A percentile compares a stretch with the other conserved stretches of the same genome.
Evolutionary conservation across 768 basidiomycete genomes (phyloP).

Genomic region (Lentinula boryana): DNA sequence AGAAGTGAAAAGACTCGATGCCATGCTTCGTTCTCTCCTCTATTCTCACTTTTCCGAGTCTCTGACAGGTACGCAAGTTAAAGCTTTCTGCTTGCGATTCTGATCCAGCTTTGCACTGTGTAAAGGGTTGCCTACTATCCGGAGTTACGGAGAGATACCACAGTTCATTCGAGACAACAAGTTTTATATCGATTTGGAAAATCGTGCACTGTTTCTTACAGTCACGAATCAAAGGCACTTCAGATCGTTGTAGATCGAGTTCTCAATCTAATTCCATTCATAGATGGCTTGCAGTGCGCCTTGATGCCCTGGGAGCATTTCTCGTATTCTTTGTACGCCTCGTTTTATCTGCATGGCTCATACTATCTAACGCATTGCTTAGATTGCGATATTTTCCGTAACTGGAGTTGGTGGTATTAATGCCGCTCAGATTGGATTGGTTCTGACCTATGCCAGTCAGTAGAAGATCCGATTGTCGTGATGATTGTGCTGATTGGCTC

Average conservation of each 20-base stretch:
- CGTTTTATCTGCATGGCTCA: neutral
- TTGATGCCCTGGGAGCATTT: slow-evolving; percentile 63
- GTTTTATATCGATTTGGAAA: slow-evolving; percentile 66
- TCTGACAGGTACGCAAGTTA: slow-evolving; percentile 38
- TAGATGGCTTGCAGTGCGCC: slow-evolving; percentile 66
- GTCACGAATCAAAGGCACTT: slow-evolving; percentile 58
- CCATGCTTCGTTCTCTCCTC: slow-evolving; percentile 66
- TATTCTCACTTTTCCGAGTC: slow-evolving; percentile 79
- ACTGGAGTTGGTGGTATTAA: slow-evolving; percentile 48
- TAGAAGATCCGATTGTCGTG: neutral
- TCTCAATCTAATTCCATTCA: neutral
- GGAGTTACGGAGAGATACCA: slow-evolving; percentile 61
- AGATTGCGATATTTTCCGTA: slow-evolving; percentile 66
- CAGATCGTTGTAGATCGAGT: neutral
- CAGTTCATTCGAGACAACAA: slow-evolving; percentile 64
- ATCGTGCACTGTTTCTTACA: slow-evolving; percentile 62
- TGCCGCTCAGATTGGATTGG: slow-evolving; percentile 66
- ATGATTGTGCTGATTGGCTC: neutral
- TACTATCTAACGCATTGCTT: neutral
- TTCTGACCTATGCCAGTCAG: slow-evolving; percentile 60
- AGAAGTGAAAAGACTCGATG: slow-evolving; percentile 66
- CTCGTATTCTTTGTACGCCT: slow-evolving; percentile 45
- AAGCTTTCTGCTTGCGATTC: neutral
- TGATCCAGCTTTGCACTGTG: neutral
- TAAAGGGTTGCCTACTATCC: slow-evolving; percentile 54